Evolutionary conservation across 2,329 filamentous ascomycete genomes (phyloP), one percentile per base, ranked within the genome.

Genomic region (Fusarium sp.): DNA sequence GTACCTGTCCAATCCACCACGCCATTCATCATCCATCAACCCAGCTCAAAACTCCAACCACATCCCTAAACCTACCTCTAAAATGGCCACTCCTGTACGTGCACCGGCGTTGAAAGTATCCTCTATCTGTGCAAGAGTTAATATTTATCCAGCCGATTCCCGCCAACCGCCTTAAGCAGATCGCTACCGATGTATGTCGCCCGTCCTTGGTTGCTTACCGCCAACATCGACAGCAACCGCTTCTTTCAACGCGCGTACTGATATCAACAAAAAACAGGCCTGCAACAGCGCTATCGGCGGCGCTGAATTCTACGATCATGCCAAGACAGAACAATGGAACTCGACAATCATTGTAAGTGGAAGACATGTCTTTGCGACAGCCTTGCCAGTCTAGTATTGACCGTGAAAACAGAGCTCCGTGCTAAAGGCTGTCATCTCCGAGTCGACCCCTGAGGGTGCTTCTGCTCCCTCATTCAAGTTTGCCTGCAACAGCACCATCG

Each of bases 401-500:
- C 66, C 26, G 23, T 29, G n/a, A 21, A 38, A 61, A 57, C 73
- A 93, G 91, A 93, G 91, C 84, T 88, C 86, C 57, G 92, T 95
- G 78, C 89, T 96, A 70, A 89, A 92, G 77, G 86, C 89, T 53
- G 86, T 95, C 70, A 93, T 95, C 80, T 90, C 91, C 71, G 92
- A 94, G 78, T 90, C 91, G 50, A 89, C 87, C 20, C 85, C 88
- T 20, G 79, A 85, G 47, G 82, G 85, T 66, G 83, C 84, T 64
- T 81, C 84, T 28, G 83, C 88, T 26, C 91, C 92, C 8, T 81
- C 84, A 18, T 97, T 91, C 88, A 98, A 98, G 82, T 98, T 95
- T 83, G 93, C 94, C 74, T 94, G 97, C 83, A 98, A 97, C 86
- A 97, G 93, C 85, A 98, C 95, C 71, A 98, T 98, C 78, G 97